These are phyloP conservation scores for Globisporangium megalacanthum DNA, from an alignment of 352 stramenopile species.

Conservation along the genomic window DNA sequence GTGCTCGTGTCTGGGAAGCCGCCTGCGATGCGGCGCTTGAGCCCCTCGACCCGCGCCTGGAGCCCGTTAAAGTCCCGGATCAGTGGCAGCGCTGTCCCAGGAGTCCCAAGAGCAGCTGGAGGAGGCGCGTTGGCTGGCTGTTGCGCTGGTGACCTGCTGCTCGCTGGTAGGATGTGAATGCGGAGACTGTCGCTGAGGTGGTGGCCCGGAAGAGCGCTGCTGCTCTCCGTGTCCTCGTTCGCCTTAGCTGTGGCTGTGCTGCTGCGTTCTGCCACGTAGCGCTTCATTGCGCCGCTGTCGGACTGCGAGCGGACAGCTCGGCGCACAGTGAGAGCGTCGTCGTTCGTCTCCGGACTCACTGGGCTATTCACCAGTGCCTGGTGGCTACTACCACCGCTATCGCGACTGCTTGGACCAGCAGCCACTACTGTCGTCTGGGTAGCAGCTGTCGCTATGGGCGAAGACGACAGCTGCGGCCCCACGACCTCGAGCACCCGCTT, in stretches of 20 bases:
- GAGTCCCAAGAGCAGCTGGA: neutral
- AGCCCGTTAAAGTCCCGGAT: constrained; percentile 40
- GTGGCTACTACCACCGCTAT: neutral
- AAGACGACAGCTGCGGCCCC: neutral
- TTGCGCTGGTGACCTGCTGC: neutral
- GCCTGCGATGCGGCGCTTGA: constrained; percentile 42
- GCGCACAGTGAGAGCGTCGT: constrained; percentile 11
- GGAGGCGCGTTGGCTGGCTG: neutral
- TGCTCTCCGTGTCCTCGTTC: neutral
- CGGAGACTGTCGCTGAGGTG: constrained; percentile 1
- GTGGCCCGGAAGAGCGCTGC: neutral
- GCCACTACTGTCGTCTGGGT: neutral
- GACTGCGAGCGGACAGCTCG: constrained; percentile 36
- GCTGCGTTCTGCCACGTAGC: constrained; percentile 4
- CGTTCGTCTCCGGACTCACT: constrained; percentile 1
- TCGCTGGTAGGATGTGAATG: constrained; percentile 6
- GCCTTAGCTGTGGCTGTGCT: neutral
- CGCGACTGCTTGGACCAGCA: neutral
- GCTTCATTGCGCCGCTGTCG: constrained; percentile 31
- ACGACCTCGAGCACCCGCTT: constrained; percentile 41
- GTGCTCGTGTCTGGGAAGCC: constrained; percentile 30
- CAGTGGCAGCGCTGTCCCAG: constrained; percentile 3
- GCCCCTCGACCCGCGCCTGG: constrained; percentile 43
- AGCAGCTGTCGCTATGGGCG: neutral
- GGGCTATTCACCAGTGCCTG: neutral